A percentile compares a stretch with the other conserved stretches of the same genome.
Conservation (phyloP, 192 early-diverging fungal species). For the Dispira simplex region DNA sequence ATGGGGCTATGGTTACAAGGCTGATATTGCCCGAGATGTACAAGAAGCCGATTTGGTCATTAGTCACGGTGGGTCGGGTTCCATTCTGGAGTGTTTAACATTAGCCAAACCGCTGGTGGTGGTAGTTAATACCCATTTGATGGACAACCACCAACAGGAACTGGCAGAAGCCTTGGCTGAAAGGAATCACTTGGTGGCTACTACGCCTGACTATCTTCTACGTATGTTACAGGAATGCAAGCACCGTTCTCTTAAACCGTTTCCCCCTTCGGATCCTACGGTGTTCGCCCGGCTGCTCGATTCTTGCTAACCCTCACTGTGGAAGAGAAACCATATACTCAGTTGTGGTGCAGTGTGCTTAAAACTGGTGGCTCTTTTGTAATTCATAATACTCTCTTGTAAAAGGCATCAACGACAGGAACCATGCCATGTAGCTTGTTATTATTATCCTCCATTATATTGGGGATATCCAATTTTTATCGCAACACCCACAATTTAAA, state of each 20-base stretch:
- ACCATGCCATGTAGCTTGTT: too few species aligned
- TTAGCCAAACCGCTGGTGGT: slow-evolving; percentile 45
- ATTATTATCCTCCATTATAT: too few species aligned
- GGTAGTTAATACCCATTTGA: slow-evolving; percentile 59
- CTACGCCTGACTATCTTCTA: slow-evolving; percentile 15
- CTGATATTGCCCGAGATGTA: slow-evolving; percentile 34
- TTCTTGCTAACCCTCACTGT: too few species aligned
- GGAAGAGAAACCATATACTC: too few species aligned
- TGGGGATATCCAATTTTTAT: too few species aligned
- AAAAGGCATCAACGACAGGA: too few species aligned
- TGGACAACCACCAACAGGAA: slow-evolving; percentile 83
- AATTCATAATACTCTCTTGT: too few species aligned
- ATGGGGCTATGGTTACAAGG: slow-evolving; percentile 38
- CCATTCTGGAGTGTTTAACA: slow-evolving; percentile 65
- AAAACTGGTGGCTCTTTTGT: too few species aligned
- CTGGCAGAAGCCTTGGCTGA: slow-evolving; percentile 50
- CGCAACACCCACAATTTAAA: too few species aligned
- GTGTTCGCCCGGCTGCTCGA: slow-evolving; percentile 16
- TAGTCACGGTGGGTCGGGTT: slow-evolving; percentile 74
- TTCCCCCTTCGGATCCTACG: slow-evolving; percentile 22
- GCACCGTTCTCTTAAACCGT: slow-evolving; percentile 16
- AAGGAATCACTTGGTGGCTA: slow-evolving; percentile 30
- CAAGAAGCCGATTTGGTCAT: slow-evolving; percentile 56
- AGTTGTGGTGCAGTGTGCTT: too few species aligned
- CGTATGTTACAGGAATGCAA: slow-evolving; percentile 7